These are phyloP conservation scores for Cucurbita moschata DNA, from an alignment of 306 rosid species.

Conservation along the genomic window DNA sequence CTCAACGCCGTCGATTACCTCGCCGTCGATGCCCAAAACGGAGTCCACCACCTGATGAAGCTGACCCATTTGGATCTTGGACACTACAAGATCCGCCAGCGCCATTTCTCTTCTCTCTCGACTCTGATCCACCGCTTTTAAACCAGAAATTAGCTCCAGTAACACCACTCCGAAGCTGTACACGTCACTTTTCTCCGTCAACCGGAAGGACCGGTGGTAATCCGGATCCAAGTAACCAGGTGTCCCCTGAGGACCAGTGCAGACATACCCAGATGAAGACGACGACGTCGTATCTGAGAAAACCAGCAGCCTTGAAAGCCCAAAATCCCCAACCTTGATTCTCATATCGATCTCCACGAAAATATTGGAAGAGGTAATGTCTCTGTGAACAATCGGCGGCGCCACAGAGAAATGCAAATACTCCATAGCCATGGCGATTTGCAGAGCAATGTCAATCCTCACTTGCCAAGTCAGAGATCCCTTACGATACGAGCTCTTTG, in stretches of 20 bases:
- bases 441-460: constrained; percentile 60
- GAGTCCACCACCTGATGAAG: constrained; percentile 68
- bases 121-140: constrained; percentile 61
- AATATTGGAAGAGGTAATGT: constrained; percentile 71
- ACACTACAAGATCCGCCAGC: constrained; percentile 69
- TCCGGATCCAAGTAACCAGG: constrained; percentile 97
- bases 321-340: constrained; percentile 88
- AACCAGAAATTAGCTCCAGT: constrained; percentile 59
- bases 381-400: constrained; percentile 83
- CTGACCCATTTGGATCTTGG: constrained; percentile 74
- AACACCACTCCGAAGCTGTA: constrained; percentile 88
- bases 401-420: constrained; percentile 65
- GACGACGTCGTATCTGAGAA: constrained; percentile 39
- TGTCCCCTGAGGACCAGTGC: constrained; percentile 96
- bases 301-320: constrained; percentile 59
- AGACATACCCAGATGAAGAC: constrained; percentile 42
- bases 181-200: constrained; percentile 93
- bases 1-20: constrained; percentile 21
- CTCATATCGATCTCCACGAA: constrained; percentile 82
- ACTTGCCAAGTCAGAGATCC: constrained; percentile 52
- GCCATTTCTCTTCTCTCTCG: constrained; percentile 73
- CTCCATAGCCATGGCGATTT: constrained; percentile 87
- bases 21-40: constrained; percentile 22
- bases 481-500: constrained; percentile 21
- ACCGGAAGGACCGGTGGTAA: constrained; percentile 71